Base-by-base conservation (phyloP, 805 yeast species). In the Candida broadrunensis region DNA sequence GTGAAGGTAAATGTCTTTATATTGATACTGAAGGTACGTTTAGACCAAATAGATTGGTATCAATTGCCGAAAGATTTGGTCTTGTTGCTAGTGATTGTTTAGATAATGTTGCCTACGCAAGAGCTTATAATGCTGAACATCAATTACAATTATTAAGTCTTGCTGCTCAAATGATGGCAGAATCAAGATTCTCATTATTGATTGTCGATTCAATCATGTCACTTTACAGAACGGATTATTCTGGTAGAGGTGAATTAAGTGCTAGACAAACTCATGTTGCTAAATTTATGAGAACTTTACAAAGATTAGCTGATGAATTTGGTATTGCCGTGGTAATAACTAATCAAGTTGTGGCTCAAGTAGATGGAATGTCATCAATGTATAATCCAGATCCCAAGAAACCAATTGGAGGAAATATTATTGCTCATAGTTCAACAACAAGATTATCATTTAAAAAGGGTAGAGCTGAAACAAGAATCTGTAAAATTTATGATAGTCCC, bases 181-280 rank as follows among this genome's bases (percentile, higher is more conserved):
- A 88, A 59, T 83, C 96, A 18, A 75, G 98, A 48, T 93, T 93
- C 54, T 83, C 96, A 5, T 63, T 93, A 49, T 72, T 93, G 44
- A 85, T 93, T 46, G 97, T 93, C n/a, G 99, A 93, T 64, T 88
- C 97, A 9, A 87, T 93, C 45, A 93, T 95, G 97, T 95, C 97
- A 1, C 72, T 90, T 31, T 90, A 90, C 63, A 78, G 99, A 63
- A 89, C 98, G 0, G 99, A 93, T 67, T 93, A 80, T 60, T 75
- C 89, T 15, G 99, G 99, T 24, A 77, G 99, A 62, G 99, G 97
- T 25, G 99, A 93, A 63, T 74, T 93, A 48, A 83, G 95, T 52
- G 96, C 97, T 3, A 77, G 99, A 51, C 99, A 93, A 66, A 80
- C 82, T 70, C 97, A 88, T 56, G 90, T 93, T 41, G 97, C 97